phyloP scores from a whole-genome alignment of 1,139 yeast genomes.

The Pichia terricola region DNA sequence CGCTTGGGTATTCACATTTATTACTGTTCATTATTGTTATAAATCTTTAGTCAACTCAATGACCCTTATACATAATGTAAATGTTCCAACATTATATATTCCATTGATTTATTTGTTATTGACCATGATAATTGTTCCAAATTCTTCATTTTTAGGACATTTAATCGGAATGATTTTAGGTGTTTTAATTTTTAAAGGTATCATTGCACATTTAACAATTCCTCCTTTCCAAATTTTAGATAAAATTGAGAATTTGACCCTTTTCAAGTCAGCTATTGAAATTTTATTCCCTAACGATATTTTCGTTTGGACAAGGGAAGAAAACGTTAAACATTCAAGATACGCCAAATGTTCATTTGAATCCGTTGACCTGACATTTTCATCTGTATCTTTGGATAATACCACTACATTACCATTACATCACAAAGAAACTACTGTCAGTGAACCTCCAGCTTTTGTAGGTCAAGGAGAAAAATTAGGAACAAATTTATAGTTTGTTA shows the following conservation, averaged over 20 bases:
- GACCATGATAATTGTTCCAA: conserved; percentile 41
- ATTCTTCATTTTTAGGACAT: conserved; percentile 71
- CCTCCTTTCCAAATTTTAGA: conserved; percentile 62
- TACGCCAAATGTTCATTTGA: not conserved
- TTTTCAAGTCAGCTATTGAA: conserved; percentile 6
- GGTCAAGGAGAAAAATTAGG: conserved; percentile 13
- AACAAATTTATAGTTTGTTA: not conserved
- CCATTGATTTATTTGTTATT: conserved; percentile 51
- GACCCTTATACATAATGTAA: conserved; percentile 7
- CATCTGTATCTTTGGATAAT: not conserved
- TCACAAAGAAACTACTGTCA: not conserved
- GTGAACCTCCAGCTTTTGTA: conserved; percentile 3
- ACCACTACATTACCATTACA: conserved; percentile 13
- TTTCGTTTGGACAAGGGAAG: conserved; percentile 16
- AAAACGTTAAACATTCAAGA: conserved; percentile 15
- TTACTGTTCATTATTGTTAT: conserved; percentile 53
- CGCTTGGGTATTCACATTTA: conserved; percentile 68
- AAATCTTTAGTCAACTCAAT: conserved; percentile 28
- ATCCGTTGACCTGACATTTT: not conserved
- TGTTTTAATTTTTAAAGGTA: conserved; percentile 47
- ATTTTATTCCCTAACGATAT: conserved; percentile 5
- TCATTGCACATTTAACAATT: conserved; percentile 40
- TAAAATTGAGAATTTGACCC: conserved; percentile 42
- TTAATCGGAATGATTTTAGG: conserved; percentile 45
- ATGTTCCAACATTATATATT: conserved; percentile 50